phyloP scores from a whole-genome alignment of 331 rosid species.

The Telfairia occidentalis region DNA sequence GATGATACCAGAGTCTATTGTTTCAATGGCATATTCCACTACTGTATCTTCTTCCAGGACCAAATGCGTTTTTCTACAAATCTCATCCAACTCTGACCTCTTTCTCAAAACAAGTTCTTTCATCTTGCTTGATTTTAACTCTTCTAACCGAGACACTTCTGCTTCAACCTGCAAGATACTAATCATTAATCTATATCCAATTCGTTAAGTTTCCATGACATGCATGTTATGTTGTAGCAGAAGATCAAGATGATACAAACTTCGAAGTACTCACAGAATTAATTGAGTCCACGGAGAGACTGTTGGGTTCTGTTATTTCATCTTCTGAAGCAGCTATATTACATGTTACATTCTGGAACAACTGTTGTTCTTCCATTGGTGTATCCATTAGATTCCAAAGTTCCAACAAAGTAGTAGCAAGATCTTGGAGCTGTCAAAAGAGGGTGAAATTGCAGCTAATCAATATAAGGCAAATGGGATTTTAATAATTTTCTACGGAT shows the following conservation, averaged over 20 bases:
- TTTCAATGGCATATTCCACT: conserved; percentile 27
- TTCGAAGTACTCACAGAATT: conserved; percentile 32
- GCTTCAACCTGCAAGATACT: conserved; percentile 41
- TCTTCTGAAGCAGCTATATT: conserved; percentile 47
- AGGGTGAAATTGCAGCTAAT: background rate
- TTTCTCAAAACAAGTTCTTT: conserved; percentile 44
- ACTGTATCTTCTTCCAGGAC: conserved; percentile 17
- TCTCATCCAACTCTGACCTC: conserved; percentile 52
- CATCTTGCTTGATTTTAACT: conserved; percentile 53
- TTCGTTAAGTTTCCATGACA: background rate
- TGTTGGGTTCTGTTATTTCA: conserved; percentile 45
- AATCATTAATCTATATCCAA: background rate
- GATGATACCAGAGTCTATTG: conserved; percentile 33
- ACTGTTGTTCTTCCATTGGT: conserved; percentile 43
- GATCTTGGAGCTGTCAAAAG: conserved; percentile 40
- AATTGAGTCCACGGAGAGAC: conserved; percentile 41
- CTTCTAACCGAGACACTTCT: conserved; percentile 58
- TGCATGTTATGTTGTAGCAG: background rate
- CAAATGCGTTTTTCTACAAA: conserved; percentile 49
- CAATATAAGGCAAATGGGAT: background rate
- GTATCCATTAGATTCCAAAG: conserved; percentile 74
- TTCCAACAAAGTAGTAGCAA: conserved; percentile 44
- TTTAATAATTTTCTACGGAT: background rate
- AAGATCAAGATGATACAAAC: background rate
- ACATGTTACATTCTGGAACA: conserved; percentile 44